Evolutionary conservation across 306 rosid genomes (phyloP), one percentile per base, ranked within the genome.

Genomic region (Trifolium pratense): DNA sequence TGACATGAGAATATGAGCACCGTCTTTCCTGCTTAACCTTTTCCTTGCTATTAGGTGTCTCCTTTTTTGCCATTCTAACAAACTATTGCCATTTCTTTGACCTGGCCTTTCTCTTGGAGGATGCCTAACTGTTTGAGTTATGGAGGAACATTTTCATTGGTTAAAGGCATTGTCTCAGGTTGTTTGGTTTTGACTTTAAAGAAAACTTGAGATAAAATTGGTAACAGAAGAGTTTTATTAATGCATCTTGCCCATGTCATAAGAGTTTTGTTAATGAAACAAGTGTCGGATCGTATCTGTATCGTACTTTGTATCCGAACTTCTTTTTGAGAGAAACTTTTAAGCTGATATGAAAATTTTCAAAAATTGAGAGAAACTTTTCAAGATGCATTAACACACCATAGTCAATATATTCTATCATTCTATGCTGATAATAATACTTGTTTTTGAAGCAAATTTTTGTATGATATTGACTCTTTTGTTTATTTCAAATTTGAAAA

Each of bases 401-500:
- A n/a, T n/a, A n/a, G n/a, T n/a, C n/a, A n/a, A n/a, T n/a, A n/a
- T n/a, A n/a, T n/a, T 46, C 9, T n/a, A 61, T 16, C 65, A 17
- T 70, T 45, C 34, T 71, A 45, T 64, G 61, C 66, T 5, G 20
- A n/a, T 25, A 57, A 20, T 34, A 14, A 5, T 15, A n/a, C 52
- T 71, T 9, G 75, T 51, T 26, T 61, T 63, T 10, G 1, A 61
- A 56, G 14, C 5, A 34, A 12, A 17, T 13, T 39, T 68, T 20
- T 32, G 5, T 23, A 3, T 32, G 43, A 59, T 58, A 18, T 63
- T 73, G 68, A 69, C 59, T 37, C 25, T 51, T 68, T 58, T 58
- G n/a, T 57, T 12, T 11, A 57, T 25, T 57, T 26, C 39, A 58
- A 58, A 25, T 72, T 12, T 84, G 73, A 74, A 48, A 37, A 16